These are phyloP conservation scores for Trichosanthes truncata DNA, from an alignment of 306 rosid species.

Conservation along the genomic window DNA sequence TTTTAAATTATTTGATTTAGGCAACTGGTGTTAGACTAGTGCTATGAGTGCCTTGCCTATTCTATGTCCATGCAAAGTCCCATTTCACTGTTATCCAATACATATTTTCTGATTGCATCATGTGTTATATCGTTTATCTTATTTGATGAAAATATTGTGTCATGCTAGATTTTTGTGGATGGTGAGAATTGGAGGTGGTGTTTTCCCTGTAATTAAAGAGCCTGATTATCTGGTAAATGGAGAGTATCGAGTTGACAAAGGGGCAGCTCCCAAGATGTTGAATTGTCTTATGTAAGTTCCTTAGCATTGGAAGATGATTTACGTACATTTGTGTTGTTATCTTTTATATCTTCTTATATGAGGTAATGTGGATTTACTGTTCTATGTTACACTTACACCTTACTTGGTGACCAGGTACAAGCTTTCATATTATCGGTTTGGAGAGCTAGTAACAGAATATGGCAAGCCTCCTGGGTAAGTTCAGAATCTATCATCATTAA, in stretches of 20 bases:
- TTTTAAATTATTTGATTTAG: too few relatives aligned
- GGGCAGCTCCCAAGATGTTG: slow-evolving; percentile 99
- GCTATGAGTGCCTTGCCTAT: background rate
- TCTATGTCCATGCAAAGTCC: background rate
- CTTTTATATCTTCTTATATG: background rate
- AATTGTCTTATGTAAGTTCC: slow-evolving; percentile 95
- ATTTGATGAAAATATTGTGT: background rate
- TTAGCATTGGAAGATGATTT: background rate
- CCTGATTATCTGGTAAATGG: slow-evolving; percentile 98
- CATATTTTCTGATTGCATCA: background rate
- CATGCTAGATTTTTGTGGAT: slow-evolving; percentile 84
- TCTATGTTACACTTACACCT: background rate
- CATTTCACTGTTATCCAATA: background rate
- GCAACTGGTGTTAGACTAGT: too few relatives aligned
- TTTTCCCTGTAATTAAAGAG: slow-evolving; percentile 93
- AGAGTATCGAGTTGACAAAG: slow-evolving; percentile 98
- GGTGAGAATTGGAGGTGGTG: slow-evolving; percentile 99
- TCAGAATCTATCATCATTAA: background rate
- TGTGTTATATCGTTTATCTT: background rate
- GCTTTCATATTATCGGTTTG: slow-evolving; percentile 88
- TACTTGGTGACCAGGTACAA: slow-evolving; percentile 63
- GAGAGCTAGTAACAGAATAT: slow-evolving; percentile 94
- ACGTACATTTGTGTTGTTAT: background rate
- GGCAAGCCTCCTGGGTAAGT: slow-evolving; percentile 98
- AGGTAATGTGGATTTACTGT: background rate